phyloP scores from a whole-genome alignment of 2,329 filamentous ascomycete species.

The Colletotrichum falcatum region DNA sequence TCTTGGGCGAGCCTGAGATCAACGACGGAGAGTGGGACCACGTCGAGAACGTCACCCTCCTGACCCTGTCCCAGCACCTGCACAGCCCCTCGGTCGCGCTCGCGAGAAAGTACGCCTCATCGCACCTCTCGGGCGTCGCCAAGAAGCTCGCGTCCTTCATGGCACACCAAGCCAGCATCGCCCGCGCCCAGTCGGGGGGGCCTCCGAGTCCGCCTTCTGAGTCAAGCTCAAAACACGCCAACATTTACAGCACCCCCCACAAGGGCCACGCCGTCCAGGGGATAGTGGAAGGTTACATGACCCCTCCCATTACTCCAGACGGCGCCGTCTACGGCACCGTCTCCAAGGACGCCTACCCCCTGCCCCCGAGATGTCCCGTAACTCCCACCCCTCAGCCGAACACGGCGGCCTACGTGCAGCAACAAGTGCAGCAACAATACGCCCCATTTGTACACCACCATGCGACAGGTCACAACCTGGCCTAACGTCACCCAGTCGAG shows the following conservation, averaged over 20 bases:
- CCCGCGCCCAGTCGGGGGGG: constrained; percentile 58
- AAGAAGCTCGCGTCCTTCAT: constrained; percentile 69
- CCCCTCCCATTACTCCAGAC: constrained; percentile 87
- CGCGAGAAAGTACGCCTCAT: constrained; percentile 69
- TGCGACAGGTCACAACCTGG: constrained; percentile 49
- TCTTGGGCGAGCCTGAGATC: constrained; percentile 83
- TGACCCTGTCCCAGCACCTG: constrained; percentile 70
- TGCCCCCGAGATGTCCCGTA: constrained; percentile 69
- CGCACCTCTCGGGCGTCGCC: constrained; percentile 65
- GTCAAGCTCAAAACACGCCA: constrained; percentile 63
- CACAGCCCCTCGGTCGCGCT: constrained; percentile 69
- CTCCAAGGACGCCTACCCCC: constrained; percentile 60
- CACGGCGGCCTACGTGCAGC: constrained; percentile 51
- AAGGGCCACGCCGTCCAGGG: constrained; percentile 74
- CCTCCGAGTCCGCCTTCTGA: constrained; percentile 73
- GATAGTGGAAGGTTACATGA: constrained; percentile 81
- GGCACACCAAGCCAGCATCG: constrained; percentile 68
- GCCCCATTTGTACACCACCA: constrained; percentile 58
- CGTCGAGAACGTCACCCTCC: constrained; percentile 74
- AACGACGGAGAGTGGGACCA: constrained; percentile 82
- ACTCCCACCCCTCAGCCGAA: constrained; percentile 69
- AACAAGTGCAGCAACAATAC: constrained; percentile 58
- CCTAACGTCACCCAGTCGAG: constrained; percentile 35
- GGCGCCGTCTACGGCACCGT: constrained; percentile 65
- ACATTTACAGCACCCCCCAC: constrained; percentile 82